Conservation (phyloP, 306 rosid genomes). For the Begonia peltatifolia region DNA sequence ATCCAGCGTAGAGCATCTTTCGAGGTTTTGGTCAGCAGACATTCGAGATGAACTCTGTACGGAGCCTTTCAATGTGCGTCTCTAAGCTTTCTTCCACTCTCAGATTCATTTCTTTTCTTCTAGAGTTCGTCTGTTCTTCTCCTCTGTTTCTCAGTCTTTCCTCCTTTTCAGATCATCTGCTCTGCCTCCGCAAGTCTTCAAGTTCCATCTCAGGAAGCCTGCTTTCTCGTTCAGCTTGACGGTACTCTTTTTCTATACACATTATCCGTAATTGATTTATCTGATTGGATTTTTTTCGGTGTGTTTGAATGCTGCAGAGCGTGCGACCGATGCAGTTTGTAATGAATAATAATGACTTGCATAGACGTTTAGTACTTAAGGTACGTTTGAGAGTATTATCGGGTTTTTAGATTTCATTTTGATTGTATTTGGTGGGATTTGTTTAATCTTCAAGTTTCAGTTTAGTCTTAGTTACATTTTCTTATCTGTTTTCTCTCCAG, state of each 20-base stretch:
- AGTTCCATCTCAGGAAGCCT: conserved; percentile 21
- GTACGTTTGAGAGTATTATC: conserved; percentile 16
- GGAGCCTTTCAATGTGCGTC: conserved; percentile 41
- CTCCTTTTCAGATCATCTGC: conserved; percentile 36
- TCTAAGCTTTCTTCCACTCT: not conserved
- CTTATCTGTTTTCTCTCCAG: not conserved
- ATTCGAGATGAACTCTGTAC: conserved; percentile 52
- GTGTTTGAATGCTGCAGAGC: too few relatives aligned
- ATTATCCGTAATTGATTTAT: not conserved
- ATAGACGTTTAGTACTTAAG: conserved; percentile 44
- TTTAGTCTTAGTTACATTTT: not conserved
- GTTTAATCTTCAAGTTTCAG: not conserved
- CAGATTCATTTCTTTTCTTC: conserved; percentile 1
- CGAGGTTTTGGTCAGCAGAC: not conserved
- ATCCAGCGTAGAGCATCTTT: too few relatives aligned
- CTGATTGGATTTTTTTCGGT: too few relatives aligned
- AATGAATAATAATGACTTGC: conserved; percentile 18
- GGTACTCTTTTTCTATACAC: conserved; percentile 20
- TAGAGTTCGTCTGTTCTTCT: not conserved
- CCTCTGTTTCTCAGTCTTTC: not conserved
- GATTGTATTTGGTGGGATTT: not conserved
- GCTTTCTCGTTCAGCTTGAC: conserved; percentile 13
- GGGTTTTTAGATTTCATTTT: conserved; percentile 1
- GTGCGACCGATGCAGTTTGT: conserved; percentile 23
- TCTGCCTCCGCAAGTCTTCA: conserved; percentile 27